Conservation (phyloP, 179 eudicot species). For the Actinidia chinensis region DNA sequence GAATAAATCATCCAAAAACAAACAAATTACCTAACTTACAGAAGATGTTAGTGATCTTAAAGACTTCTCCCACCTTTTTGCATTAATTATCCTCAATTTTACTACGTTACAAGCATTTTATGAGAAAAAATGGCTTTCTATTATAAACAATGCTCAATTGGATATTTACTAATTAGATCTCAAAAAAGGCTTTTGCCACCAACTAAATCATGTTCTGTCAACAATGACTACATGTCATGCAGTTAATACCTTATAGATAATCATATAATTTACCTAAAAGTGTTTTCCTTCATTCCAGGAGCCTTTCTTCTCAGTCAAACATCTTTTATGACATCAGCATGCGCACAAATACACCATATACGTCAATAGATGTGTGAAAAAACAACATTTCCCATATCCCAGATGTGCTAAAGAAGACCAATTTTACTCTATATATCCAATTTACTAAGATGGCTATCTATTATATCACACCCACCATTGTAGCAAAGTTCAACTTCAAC, state of each 20-base stretch:
- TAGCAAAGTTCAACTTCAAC: neutral
- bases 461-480: neutral
- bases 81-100: neutral
- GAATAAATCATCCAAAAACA: neutral
- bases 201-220: too few relatives aligned
- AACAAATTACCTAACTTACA: neutral
- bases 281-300: constrained; percentile 1
- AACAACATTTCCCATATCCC: neutral
- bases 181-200: neutral
- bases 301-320: neutral
- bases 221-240: neutral
- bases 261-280: neutral
- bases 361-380: neutral
- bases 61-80: neutral
- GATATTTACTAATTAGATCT: neutral
- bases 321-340: neutral
- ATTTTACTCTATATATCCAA: neutral
- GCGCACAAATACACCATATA: neutral
- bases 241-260: too few relatives aligned
- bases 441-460: neutral
- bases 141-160: neutral
- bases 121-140: neutral
- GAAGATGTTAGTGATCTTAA: too few relatives aligned
- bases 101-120: neutral
- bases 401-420: neutral